A percentile compares a stretch with the other conserved stretches of the same genome.
Conservation (phyloP, 805 yeast genomes). For the Pichia pseudocactophila region DNA sequence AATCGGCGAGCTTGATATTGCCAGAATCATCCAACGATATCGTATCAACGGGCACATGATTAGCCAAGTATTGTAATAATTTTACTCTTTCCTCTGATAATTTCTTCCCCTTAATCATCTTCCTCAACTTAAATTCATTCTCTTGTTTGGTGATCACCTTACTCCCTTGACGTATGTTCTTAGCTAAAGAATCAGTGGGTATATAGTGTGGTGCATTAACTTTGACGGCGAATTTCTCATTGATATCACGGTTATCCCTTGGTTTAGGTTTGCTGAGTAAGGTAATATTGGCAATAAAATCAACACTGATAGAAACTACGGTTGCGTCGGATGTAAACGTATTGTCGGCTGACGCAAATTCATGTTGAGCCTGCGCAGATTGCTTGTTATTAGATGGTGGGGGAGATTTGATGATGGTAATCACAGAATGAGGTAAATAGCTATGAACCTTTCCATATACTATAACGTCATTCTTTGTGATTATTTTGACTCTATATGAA, state of each 20-base stretch:
- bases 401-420: conserved; percentile 14
- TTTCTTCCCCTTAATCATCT: conserved; percentile 16
- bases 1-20: conserved; percentile 30
- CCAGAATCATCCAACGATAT: conserved; percentile 27
- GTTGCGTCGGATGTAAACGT: conserved; percentile 6
- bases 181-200: conserved; percentile 13
- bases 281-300: conserved; percentile 47
- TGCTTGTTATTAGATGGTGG: conserved; percentile 9
- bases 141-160: conserved; percentile 16
- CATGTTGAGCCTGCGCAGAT: conserved; percentile 2
- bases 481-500: conserved; percentile 41
- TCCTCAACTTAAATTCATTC: conserved; percentile 18
- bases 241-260: conserved; percentile 11
- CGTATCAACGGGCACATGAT: conserved; percentile 25
- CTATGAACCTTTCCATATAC: conserved; percentile 59
- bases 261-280: conserved; percentile 33
- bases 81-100: conserved; percentile 24
- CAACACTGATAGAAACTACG: conserved; percentile 46
- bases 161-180: conserved; percentile 13
- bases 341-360: background rate
- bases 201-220: conserved; percentile 17
- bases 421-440: conserved; percentile 40
- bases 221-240: conserved; percentile 18
- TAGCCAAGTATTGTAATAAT: conserved; percentile 19
- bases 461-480: conserved; percentile 37